Evolutionary conservation across 169 alveolate species (phyloP), one percentile per base, ranked within the genome.

Genomic region (Eimeria maxima): DNA sequence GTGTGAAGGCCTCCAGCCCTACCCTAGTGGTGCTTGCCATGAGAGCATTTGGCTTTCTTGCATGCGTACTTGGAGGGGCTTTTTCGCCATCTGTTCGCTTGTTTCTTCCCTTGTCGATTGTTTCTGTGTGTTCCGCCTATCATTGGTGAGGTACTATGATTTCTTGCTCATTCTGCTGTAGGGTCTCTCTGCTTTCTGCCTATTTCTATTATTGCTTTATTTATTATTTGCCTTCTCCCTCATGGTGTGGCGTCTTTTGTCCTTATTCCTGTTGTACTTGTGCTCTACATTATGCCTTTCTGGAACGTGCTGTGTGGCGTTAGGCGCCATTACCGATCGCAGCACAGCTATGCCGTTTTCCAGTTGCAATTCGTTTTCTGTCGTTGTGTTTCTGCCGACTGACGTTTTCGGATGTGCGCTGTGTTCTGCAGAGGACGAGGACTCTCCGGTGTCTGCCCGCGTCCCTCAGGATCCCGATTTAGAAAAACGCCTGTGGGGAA

Each of bases 401-500:
- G 7, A 7, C n/a, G 38, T 22, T 27, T 67, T 8, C 76, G 76
- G 27, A n/a, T 27, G 7, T 67, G 44, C 16, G 76, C 8, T 67
- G 13, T 16, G 76, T 44, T 44, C 76, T n/a, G 76, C 44, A n/a
- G 76, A n/a, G 6, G 76, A 7, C 13, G 78, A 45, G 16, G 80
- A 87, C 47, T 42, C 94, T 27, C 94, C 94, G n/a, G 76, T 87
- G 50, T 22, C 76, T 67, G 57, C 71, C 20, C 57, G 63, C 44
- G 42, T 90, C 16, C 95, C 95, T 42, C 16, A 53, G 33, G 95
- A 90, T 44, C 74, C 87, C 8, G 87, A 76, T 22, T 80, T 91
- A 57, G 83, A 53, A 20, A n/a, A 73, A 33, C 80, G 81, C 18
- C 53, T 91, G 53, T 91, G 84, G 65, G 95, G 95, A 33, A 91